Base-by-base conservation (phyloP, 148 eudicot species). In the Rhododendron mucronatum region DNA sequence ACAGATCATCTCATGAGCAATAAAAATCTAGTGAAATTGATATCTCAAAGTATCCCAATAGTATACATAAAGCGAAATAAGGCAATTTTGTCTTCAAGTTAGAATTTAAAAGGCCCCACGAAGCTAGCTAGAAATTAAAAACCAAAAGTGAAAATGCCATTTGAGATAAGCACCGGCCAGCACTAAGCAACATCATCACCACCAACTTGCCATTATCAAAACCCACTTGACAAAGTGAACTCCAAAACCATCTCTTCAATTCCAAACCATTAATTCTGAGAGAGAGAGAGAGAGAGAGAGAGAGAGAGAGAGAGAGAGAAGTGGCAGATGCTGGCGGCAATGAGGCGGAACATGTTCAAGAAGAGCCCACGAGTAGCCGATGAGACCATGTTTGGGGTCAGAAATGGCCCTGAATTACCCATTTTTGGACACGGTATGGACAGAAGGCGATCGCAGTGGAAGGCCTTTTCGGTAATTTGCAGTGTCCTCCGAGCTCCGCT, bases 331-430 rank as follows among this genome's bases (percentile, higher is more conserved):
- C 57, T 90, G 18, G 85, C 57, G 28, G 83, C 74, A 30, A 74
- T 92, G 50, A 89, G 88, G 86, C 86, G 85, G 10, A 88, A 90
- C 82, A 89, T 78, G 83, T 90, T 41, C 45, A 41, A 90, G 84
- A 90, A 92, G 90, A 93, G 92, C 80, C 91, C 92, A 0, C 88
- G 90, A 65, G 95, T 95, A 35, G 94, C 94, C 2, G 96, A 95
- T 69, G 98, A 93, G 88, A 89, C 78, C 87, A 92, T 93, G 93
- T 86, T 92, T 65, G 53, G 77, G 18, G 87, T 73, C 84, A 59
- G 16, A 9, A 84, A 88, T 33, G 85, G 75, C 69, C 86, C 39
- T 8, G 91, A 37, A 51, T 15, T 15, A 20, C 61, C 82, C 12
- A 80, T 14, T 18, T 5, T 50, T 48, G 82, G 57, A 11, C 18